Base-by-base conservation (phyloP, 768 basidiomycete genomes). In the Pleurotus platypus region DNA sequence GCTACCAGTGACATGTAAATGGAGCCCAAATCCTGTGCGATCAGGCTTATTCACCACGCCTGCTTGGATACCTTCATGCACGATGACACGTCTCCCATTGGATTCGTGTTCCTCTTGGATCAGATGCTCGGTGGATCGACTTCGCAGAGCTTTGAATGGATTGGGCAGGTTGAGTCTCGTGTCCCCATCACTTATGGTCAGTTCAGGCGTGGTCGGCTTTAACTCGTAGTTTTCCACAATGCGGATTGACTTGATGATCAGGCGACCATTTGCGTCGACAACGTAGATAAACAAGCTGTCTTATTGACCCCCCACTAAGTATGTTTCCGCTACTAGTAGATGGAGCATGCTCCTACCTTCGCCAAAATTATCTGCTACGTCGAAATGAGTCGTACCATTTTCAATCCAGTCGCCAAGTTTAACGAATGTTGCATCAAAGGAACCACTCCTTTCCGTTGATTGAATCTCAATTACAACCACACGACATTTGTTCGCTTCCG, bases 131-230 rank as follows among this genome's bases (percentile, higher is more conserved):
- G 74, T 63, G n/a, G 82, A 81, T n/a, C 66, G 74, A 24, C 71
- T 71, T 55, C 75, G 74, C 12, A 82, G 74, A 1, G 75, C 71
- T 65, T 84, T 90, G 74, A 90, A 85, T 2, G 84, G 79, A 58
- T 84, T 87, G 5, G 86, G 75, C n/a, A 88, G 69, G 0, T 77
- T 74, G n/a, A 83, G 66, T 8, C 72, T 60, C 24, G 64, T 58
- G 35, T 22, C 16, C 27, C 40, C 40, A 3, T 35, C 30, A 35
- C 2, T 35, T 5, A 26, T 5, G 9, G 24, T 2, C 8, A 6
- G 9, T 13, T 53, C 51, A 18, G 35, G 24, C 18, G 38, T 39
- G 18, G 13, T 40, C 7, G 38, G 37, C 12, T 5, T 26, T 11
- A 53, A 7, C 20, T 39, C 37, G 22, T 11, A 9, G 12, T 53